Evolutionary conservation across 345 rosid species (phyloP).

Genomic region (Zanthoxylum bungeanum): DNA sequence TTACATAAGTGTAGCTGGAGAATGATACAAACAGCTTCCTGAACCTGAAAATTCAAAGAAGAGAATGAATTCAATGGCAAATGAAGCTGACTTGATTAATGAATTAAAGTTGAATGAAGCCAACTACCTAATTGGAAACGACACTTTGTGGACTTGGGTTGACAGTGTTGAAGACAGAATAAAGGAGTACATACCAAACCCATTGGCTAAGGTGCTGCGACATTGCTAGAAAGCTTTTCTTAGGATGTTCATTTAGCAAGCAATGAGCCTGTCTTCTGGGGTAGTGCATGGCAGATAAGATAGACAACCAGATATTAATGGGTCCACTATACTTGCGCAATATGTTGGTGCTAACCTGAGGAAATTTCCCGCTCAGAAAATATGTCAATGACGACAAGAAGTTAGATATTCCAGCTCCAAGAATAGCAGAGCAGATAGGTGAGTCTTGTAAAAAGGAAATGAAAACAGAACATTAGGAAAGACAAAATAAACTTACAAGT

Average conservation of each 20-base stretch:
- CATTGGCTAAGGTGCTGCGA: conserved; percentile 77
- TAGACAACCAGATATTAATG: conserved; percentile 64
- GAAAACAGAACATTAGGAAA: not conserved
- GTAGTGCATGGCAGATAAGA: conserved; percentile 18
- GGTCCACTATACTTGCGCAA: conserved; percentile 82
- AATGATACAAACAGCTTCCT: conserved; percentile 76
- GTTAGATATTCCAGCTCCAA: not conserved
- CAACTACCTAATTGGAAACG: too few relatives aligned
- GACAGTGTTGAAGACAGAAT: not conserved
- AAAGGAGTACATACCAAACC: conserved; percentile 57
- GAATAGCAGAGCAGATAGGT: not conserved
- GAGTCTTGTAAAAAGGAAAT: not conserved
- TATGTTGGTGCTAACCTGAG: conserved; percentile 57
- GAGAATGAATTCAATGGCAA: too few relatives aligned
- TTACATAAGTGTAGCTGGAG: conserved; percentile 71
- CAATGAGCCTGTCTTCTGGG: conserved; percentile 24
- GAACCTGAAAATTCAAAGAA: conserved; percentile 49
- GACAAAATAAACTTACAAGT: conserved; percentile 42
- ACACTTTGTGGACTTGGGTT: too few relatives aligned
- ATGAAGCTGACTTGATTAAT: too few relatives aligned
- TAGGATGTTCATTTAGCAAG: conserved; percentile 50
- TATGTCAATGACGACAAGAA: not conserved
- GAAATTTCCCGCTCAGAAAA: not conserved
- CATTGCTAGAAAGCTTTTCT: conserved; percentile 71
- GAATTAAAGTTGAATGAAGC: too few relatives aligned